These are phyloP conservation scores for Schwanniomyces pseudopolymorphus DNA, from an alignment of 805 yeast species.

Conservation along the genomic window DNA sequence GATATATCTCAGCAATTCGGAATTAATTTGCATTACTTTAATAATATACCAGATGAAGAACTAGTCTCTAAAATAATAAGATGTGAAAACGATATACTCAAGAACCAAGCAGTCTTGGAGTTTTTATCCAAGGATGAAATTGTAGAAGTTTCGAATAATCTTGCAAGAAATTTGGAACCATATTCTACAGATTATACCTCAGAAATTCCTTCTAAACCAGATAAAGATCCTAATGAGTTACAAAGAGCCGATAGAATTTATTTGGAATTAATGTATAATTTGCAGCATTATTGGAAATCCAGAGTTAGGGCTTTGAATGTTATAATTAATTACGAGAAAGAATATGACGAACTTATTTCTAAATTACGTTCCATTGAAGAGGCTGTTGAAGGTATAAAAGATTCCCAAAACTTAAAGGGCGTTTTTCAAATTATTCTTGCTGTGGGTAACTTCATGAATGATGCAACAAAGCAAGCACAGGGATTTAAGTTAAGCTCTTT, in stretches of 20 bases:
- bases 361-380: conserved; percentile 60
- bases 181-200: conserved; percentile 53
- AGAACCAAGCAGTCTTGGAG: conserved; percentile 60
- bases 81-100: conserved; percentile 58
- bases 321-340: conserved; percentile 58
- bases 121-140: conserved; percentile 69
- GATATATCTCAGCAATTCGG: conserved; percentile 80
- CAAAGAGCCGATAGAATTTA: conserved; percentile 72
- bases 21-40: conserved; percentile 68
- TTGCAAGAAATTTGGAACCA: conserved; percentile 60
- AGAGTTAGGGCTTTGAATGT: conserved; percentile 63
- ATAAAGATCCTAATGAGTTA: conserved; percentile 54
- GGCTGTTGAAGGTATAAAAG: conserved; percentile 53
- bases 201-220: conserved; percentile 37
- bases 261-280: conserved; percentile 64
- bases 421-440: conserved; percentile 66
- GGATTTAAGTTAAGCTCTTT: conserved; percentile 73
- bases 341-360: conserved; percentile 57
- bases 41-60: conserved; percentile 51
- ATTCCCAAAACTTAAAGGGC: conserved; percentile 53
- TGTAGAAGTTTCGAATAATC: conserved; percentile 54
- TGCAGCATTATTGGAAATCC: conserved; percentile 70
- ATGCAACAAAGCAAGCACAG: conserved; percentile 59
- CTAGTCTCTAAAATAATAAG: conserved; percentile 53
- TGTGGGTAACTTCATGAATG: conserved; percentile 81